Evolutionary conservation across 371 early-diverging fungal genomes (phyloP).

Genomic region (Lichtheimia corymbifera): DNA sequence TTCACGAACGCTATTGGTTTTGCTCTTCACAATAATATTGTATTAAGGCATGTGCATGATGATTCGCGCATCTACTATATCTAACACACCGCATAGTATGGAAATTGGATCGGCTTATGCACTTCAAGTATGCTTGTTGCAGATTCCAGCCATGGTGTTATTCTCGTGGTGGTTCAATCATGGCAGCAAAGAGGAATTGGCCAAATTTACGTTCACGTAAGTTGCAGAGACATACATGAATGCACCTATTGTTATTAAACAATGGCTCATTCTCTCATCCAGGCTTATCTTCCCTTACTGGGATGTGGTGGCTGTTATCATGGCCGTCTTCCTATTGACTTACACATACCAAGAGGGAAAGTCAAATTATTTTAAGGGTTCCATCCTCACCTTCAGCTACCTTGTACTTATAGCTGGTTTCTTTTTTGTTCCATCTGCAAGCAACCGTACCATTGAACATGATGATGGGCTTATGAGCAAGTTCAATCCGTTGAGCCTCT

Average conservation of each 20-base stretch:
- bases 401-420: constrained; percentile 79
- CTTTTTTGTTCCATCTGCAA: constrained; percentile 63
- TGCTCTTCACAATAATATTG: constrained; percentile 90
- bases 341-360: constrained; percentile 94
- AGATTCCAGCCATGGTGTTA: constrained; percentile 92
- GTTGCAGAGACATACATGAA: not conserved
- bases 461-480: too few species aligned
- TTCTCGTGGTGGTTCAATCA: constrained; percentile 75
- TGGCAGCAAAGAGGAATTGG: constrained; percentile 37
- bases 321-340: constrained; percentile 84
- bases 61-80: constrained; percentile 3
- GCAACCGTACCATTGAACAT: constrained; percentile 7
- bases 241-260: not conserved
- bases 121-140: constrained; percentile 90
- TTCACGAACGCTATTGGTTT: constrained; percentile 97
- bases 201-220: constrained; percentile 47
- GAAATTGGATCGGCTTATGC: constrained; percentile 97
- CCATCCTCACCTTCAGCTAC: constrained; percentile 88
- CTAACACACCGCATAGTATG: constrained; percentile 43
- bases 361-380: constrained; percentile 94
- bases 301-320: constrained; percentile 86
- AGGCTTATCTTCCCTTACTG: constrained; percentile 93
- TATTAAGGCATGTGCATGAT: constrained; percentile 56
- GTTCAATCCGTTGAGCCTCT: too few species aligned
- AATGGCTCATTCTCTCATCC: constrained; percentile 14